phyloP scores from a whole-genome alignment of 768 basidiomycete genomes.

The Myochromella boudieri region DNA sequence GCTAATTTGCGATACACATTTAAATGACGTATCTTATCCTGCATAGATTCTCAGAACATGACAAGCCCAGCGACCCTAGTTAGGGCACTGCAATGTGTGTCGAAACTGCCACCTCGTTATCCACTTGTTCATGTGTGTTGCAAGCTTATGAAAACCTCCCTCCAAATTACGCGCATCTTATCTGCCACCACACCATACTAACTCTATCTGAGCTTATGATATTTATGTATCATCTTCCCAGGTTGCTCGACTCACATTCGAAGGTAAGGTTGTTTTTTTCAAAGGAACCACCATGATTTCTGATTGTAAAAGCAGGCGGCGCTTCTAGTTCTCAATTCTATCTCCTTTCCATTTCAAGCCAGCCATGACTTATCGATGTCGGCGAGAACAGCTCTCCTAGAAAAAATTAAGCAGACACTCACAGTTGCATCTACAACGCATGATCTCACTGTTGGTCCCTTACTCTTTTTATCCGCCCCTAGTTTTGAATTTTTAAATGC shows the following conservation, averaged over 20 bases:
- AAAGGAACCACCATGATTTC: neutral
- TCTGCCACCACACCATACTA: constrained; percentile 44
- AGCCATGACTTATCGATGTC: constrained; percentile 35
- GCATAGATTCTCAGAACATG: constrained; percentile 49
- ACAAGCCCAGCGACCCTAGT: constrained; percentile 30
- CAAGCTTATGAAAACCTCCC: constrained; percentile 14
- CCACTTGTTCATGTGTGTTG: constrained; percentile 9
- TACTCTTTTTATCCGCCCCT: neutral
- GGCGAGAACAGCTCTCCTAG: constrained; percentile 44
- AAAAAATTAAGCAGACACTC: constrained; percentile 52
- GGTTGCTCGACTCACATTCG: constrained; percentile 42
- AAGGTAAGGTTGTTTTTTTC: constrained; percentile 36
- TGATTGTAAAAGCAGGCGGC: constrained; percentile 37
- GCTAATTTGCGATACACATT: neutral
- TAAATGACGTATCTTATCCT: constrained; percentile 3
- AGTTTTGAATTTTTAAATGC: neutral
- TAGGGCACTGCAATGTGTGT: constrained; percentile 25
- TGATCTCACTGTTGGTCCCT: constrained; percentile 45
- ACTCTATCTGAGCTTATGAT: constrained; percentile 54
- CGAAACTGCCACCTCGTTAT: constrained; percentile 6
- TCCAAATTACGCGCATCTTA: constrained; percentile 20
- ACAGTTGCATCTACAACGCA: constrained; percentile 46
- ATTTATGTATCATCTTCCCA: constrained; percentile 54
- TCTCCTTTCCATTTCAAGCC: constrained; percentile 67
- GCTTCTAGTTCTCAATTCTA: constrained; percentile 64